These are phyloP conservation scores for Asparagopsis taxiformis DNA, from an alignment of 31 red algal species.

Conservation along the genomic window DNA sequence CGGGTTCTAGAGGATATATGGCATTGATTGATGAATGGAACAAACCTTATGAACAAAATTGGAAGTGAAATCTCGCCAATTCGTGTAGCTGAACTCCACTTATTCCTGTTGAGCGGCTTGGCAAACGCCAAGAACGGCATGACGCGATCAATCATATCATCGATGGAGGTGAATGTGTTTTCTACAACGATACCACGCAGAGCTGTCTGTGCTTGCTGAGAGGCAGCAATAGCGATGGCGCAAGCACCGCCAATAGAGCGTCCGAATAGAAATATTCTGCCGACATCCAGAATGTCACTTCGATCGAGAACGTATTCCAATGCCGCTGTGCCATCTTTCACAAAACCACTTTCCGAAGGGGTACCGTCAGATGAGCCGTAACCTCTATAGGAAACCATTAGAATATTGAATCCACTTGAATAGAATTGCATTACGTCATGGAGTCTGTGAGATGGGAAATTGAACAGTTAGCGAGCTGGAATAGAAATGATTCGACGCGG, in stretches of 20 bases:
- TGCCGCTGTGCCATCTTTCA: slow-evolving; percentile 74
- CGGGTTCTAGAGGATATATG: too few relatives aligned
- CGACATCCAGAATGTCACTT: slow-evolving; percentile 26
- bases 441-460: slow-evolving; percentile 9
- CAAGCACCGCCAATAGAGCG: slow-evolving; percentile 89
- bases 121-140: slow-evolving; percentile 64
- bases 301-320: slow-evolving; percentile 58
- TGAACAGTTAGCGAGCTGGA: neutral
- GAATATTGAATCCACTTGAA: slow-evolving; percentile 71
- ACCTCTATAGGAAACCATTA: slow-evolving; percentile 92
- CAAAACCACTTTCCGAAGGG: slow-evolving; percentile 76
- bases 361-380: slow-evolving; percentile 73
- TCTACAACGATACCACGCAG: slow-evolving; percentile 89
- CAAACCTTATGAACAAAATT: slow-evolving; percentile 86
- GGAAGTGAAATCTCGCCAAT: slow-evolving; percentile 68
- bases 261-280: slow-evolving; percentile 78
- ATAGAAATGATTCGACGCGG: neutral
- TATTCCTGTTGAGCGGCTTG: slow-evolving; percentile 83
- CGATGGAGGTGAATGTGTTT: slow-evolving; percentile 94
- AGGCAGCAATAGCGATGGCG: slow-evolving; percentile 64
- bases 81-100: slow-evolving; percentile 60
- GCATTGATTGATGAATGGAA: too few relatives aligned
- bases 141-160: slow-evolving; percentile 89
- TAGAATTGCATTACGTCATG: slow-evolving; percentile 51
- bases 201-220: slow-evolving; percentile 6